Conservation (phyloP, 2,329 filamentous ascomycete genomes). For the Sporothrix pseudoabietina region DNA sequence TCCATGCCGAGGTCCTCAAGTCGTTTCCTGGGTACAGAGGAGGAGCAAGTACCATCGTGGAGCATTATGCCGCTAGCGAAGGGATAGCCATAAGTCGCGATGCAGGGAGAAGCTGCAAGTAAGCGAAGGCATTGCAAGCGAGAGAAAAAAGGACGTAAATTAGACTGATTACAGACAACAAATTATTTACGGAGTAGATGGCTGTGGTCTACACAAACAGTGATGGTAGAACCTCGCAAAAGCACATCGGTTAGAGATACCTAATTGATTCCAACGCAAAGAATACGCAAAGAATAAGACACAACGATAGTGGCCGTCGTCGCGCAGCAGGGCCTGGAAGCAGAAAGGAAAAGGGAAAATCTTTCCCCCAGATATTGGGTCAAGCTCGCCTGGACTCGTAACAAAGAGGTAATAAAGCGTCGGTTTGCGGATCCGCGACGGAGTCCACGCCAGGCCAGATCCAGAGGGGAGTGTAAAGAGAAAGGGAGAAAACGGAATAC, state of each 20-base stretch:
- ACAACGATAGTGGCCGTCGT: background rate
- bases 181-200: too few relatives aligned
- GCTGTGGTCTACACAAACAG: background rate
- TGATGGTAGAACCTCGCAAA: background rate
- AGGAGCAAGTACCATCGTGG: background rate
- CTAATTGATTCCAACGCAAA: background rate
- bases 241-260: background rate
- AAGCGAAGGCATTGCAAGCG: background rate
- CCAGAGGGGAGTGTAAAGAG: background rate
- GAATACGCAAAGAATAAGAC: background rate
- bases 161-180: background rate
- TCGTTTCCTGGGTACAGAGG: background rate
- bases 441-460: slow-evolving; percentile 7
- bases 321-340: background rate
- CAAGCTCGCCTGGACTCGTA: background rate
- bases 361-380: background rate
- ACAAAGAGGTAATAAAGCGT: background rate
- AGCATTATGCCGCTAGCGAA: background rate
- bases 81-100: background rate
- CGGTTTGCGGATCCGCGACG: background rate
- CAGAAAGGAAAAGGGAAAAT: background rate
- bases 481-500: background rate
- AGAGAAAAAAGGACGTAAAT: background rate
- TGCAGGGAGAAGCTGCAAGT: background rate
- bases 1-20: background rate